Percentiles rank a stretch among this genome's conserved stretches.
Evolutionary conservation across 1,139 yeast species (phyloP).

Genomic region (Zhuliangozyma blackwelliae): DNA sequence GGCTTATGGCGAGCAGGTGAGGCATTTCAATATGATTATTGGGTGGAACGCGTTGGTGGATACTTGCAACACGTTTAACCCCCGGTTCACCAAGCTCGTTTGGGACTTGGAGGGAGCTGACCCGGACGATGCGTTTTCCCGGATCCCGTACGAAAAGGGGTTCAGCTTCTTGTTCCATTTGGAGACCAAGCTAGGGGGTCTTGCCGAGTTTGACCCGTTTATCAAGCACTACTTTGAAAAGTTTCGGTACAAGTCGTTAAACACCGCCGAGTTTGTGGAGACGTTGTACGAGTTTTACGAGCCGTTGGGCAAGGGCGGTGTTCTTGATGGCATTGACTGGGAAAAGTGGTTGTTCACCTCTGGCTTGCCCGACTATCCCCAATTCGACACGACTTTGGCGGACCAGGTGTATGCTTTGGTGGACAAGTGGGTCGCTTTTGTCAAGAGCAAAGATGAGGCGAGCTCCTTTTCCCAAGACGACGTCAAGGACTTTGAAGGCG

Average conservation of each 20-base stretch:
- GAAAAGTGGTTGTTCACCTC: conserved; percentile 25
- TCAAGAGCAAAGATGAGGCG: conserved; percentile 3
- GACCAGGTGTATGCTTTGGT: conserved; percentile 25
- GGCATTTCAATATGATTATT: conserved; percentile 28
- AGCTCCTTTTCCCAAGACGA: conserved; percentile 18
- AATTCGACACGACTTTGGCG: conserved; percentile 29
- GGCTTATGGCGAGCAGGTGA: conserved; percentile 24
- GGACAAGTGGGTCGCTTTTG: conserved; percentile 20
- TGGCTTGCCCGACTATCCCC: conserved; percentile 30
- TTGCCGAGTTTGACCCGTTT: conserved; percentile 25
- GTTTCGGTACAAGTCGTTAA: conserved; percentile 28
- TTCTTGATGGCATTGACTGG: conserved; percentile 22
- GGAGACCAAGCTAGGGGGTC: conserved; percentile 26
- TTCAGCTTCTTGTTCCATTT: conserved; percentile 28
- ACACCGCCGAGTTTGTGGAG: conserved; percentile 27
- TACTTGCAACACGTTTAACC: conserved; percentile 16
- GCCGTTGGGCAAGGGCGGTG: conserved; percentile 15
- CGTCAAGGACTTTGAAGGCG: conserved; percentile 24
- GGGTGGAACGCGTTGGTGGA: conserved; percentile 30
- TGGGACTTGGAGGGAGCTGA: conserved; percentile 25
- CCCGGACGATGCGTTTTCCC: conserved; percentile 35
- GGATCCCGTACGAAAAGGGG: conserved; percentile 36
- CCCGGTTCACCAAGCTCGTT: conserved; percentile 22
- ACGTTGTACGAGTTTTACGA: conserved; percentile 26
- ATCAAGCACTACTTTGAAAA: conserved; percentile 29